Evolutionary conservation across 495 filamentous ascomycete species (phyloP).

Genomic region (Cudoniella acicularis): DNA sequence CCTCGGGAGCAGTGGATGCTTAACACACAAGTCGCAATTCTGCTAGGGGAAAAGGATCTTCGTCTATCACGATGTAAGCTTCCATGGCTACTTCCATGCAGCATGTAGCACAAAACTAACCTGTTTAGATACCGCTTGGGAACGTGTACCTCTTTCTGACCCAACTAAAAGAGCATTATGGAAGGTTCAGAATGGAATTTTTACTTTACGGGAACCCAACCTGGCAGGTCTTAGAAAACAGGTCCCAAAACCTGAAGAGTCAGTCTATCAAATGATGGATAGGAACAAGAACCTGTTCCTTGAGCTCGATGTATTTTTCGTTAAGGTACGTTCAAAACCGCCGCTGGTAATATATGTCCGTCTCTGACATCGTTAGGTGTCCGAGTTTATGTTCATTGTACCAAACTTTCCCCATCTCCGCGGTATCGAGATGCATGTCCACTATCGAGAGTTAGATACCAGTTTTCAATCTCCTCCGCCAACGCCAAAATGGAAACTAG

Average conservation of each 20-base stretch:
- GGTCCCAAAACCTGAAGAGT: slow-evolving; percentile 1
- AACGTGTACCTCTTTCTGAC: slow-evolving; percentile 43
- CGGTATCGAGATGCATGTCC: slow-evolving; percentile 51
- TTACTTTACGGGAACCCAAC: slow-evolving; percentile 39
- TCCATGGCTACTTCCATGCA: not conserved
- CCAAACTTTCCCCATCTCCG: slow-evolving; percentile 67
- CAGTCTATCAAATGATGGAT: slow-evolving; percentile 8
- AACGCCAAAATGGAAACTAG: slow-evolving; percentile 46
- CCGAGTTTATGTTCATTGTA: slow-evolving; percentile 70
- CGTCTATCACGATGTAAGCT: slow-evolving; percentile 66
- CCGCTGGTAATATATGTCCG: not conserved
- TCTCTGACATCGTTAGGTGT: slow-evolving; percentile 45
- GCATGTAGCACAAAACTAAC: slow-evolving; percentile 3
- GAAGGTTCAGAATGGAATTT: slow-evolving; percentile 45
- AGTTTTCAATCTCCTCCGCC: not conserved
- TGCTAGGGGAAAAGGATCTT: slow-evolving; percentile 73
- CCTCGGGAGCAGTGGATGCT: slow-evolving; percentile 69
- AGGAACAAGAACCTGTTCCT: slow-evolving; percentile 38
- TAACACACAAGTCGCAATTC: slow-evolving; percentile 69
- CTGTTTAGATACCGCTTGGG: slow-evolving; percentile 63
- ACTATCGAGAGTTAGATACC: slow-evolving; percentile 42
- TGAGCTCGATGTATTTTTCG: slow-evolving; percentile 66
- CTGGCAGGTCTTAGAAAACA: slow-evolving; percentile 9
- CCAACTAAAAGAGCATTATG: slow-evolving; percentile 46
- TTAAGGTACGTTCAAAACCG: slow-evolving; percentile 51